Evolutionary conservation across 768 basidiomycete genomes (phyloP).

Genomic region (Phaeotremella fagi): DNA sequence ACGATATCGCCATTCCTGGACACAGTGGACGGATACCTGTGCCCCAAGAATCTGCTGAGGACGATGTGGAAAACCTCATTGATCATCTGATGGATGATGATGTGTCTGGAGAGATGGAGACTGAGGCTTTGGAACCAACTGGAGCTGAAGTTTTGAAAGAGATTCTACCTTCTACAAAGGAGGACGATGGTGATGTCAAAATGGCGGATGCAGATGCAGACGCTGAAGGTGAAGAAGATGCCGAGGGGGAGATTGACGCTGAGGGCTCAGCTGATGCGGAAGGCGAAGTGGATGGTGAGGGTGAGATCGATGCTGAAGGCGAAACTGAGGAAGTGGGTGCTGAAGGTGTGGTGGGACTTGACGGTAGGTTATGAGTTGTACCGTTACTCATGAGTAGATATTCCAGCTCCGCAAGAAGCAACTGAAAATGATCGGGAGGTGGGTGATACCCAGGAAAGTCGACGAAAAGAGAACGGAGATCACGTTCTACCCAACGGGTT

Average conservation of each 20-base stretch:
- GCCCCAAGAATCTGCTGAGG: constrained; percentile 1
- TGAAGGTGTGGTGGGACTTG: constrained; percentile 28
- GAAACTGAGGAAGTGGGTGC: constrained; percentile 15
- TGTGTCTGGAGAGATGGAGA: not conserved
- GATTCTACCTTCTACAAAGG: constrained; percentile 57
- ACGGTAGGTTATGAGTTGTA: constrained; percentile 16
- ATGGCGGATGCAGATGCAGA: constrained; percentile 13
- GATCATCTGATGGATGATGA: not conserved
- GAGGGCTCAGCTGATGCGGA: constrained; percentile 25
- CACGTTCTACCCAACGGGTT: constrained; percentile 25
- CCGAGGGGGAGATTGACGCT: constrained; percentile 13
- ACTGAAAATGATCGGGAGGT: constrained; percentile 7
- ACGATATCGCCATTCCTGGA: constrained; percentile 23
- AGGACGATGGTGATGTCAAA: constrained; percentile 13
- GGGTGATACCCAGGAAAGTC: not conserved
- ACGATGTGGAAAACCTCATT: constrained; percentile 9
- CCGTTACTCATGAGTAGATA: constrained; percentile 10
- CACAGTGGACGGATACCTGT: not conserved
- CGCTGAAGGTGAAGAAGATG: constrained; percentile 42
- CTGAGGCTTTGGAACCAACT: not conserved
- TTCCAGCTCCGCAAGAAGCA: constrained; percentile 9
- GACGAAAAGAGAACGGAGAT: constrained; percentile 7
- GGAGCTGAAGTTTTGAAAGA: constrained; percentile 18
- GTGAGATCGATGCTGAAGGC: constrained; percentile 25
- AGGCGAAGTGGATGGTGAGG: constrained; percentile 50